Evolutionary conservation across 495 filamentous ascomycete species (phyloP), one percentile per base, ranked within the genome.

Genomic region (Penicillium paxilli): DNA sequence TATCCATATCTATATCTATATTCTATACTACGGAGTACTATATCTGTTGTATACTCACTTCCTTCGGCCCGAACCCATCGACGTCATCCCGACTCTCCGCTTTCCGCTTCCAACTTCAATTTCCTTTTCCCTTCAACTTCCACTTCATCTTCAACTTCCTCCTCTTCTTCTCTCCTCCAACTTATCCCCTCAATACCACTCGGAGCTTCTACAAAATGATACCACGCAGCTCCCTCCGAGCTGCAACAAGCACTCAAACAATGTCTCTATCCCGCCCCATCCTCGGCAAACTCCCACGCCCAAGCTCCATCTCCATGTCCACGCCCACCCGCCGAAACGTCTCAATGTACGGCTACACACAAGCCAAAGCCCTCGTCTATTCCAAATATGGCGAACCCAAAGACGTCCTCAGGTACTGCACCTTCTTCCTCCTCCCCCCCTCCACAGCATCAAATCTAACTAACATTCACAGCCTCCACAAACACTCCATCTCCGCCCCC

Each of bases 301-400:
- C 37, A 23, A 55, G 44, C 21, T 47, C 51, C 46, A 25, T 10
- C 33, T 14, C 5, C n/a, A 38, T 38, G 14, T 42, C 21, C 37
- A 47, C 42, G 10, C 55, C 14, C 53, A 54, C 19, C 37, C 63
- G 63, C 41, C 63, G 72, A 54, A 69, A 61, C 57, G 80, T 88
- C 51, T 88, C 88, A n/a, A 81, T 88, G 19, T 98, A 96, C 67
- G 95, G 95, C 56, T 98, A 98, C 74, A 93, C 88, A n/a, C 94
- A 98, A 73, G 87, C 95, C 51, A 95, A 96, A 77, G 83, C 91
- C 0, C 84, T 99, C 45, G 83, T 92, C 5, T 96, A 95, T 68
- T 83, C 84, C 42, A 80, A 86, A 62, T 87, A 93, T 67, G 94
- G 95, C 68, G 89, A 92, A 60, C 94, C 94, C 0, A 77, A 81